Evolutionary conservation across 1,139 yeast genomes (phyloP), one percentile per base, ranked within the genome.

Genomic region (Spathaspora sp.): DNA sequence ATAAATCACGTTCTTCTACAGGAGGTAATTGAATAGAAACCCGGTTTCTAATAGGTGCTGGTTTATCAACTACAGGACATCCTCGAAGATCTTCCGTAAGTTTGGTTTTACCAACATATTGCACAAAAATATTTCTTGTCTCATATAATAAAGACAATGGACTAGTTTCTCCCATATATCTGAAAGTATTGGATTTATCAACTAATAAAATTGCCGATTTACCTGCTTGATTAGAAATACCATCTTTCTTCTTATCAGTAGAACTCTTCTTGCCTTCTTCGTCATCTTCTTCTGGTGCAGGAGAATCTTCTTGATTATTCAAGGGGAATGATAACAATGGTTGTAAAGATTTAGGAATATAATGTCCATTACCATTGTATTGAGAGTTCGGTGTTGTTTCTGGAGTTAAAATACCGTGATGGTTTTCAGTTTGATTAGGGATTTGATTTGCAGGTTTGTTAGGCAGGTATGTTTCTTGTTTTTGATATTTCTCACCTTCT

Each of bases 11-110:
- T 18, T 54, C 52, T 9, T 34, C 38, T 8, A 43, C 46, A 11
- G 51, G 44, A 9, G 64, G 64, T 20, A 75, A 53, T 39, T 58
- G 63, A 3, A 56, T 39, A 13, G 63, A 60, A 2, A 47, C 44
- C 6, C 52, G 50, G 2, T 56, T 51, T 1, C 54, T 48, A 9
- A 54, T 47, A 38, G 54, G 57, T 8, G 52, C 53, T 2, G 66
- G 66, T 16, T 61, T 64, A 48, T 71, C 76, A 38, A 60, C 59
- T 31, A 68, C 62, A 4, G 62, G 55, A 50, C 67, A 65, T 25
- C 67, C 58, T 36, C 66, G 60, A 3, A 71, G 67, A 46, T 71
- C 73, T 40, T 64, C 66, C 0, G 73, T 65, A 46, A 72, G 67
- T 23, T 51, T 51, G 3, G 54, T 45, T 7, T 44, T 36, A 1